These are phyloP conservation scores for Zopfochytrium polystomum DNA, from an alignment of 371 early-diverging fungal genomes.

Conservation along the genomic window DNA sequence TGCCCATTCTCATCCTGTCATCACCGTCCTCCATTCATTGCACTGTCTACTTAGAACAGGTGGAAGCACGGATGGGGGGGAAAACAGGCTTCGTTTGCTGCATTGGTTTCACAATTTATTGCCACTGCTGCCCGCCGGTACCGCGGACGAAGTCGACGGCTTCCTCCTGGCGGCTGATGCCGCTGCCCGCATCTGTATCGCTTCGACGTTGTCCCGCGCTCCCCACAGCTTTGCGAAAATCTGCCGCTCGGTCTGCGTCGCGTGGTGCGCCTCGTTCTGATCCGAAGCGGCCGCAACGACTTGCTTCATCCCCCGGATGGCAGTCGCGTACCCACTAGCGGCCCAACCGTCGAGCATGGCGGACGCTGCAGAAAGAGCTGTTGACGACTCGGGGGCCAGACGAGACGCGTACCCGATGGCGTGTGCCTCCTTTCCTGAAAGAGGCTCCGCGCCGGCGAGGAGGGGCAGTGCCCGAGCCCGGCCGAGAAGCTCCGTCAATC, in stretches of 20 bases:
- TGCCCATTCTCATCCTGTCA: no score
- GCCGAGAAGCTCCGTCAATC: slow-evolving; percentile 54
- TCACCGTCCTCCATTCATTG: no score
- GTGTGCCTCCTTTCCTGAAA: slow-evolving; percentile 10
- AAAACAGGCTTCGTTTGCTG: no score
- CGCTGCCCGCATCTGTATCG: not conserved
- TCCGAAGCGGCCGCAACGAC: slow-evolving; percentile 26
- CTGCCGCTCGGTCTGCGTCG: slow-evolving; percentile 37
- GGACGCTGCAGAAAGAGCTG: slow-evolving; percentile 31
- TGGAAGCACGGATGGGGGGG: no score
- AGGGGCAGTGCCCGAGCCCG: slow-evolving; percentile 52
- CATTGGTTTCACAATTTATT: no score
- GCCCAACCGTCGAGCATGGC: slow-evolving; percentile 28
- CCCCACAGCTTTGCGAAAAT: slow-evolving; percentile 38
- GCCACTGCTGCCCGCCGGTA: no score
- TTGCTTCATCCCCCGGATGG: slow-evolving; percentile 52
- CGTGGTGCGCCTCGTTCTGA: slow-evolving; percentile 14
- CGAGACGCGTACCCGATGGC: slow-evolving; percentile 5
- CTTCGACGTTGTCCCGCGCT: slow-evolving; percentile 24
- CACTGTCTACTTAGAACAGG: no score
- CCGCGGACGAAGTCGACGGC: no score
- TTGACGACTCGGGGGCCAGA: not conserved
- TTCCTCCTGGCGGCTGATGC: no score
- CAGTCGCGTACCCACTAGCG: slow-evolving; percentile 33
- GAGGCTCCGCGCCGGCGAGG: slow-evolving; percentile 27